Evolutionary conservation across 1,139 yeast species (phyloP), one percentile per base, ranked within the genome.

Genomic region (Diutina siamensis): DNA sequence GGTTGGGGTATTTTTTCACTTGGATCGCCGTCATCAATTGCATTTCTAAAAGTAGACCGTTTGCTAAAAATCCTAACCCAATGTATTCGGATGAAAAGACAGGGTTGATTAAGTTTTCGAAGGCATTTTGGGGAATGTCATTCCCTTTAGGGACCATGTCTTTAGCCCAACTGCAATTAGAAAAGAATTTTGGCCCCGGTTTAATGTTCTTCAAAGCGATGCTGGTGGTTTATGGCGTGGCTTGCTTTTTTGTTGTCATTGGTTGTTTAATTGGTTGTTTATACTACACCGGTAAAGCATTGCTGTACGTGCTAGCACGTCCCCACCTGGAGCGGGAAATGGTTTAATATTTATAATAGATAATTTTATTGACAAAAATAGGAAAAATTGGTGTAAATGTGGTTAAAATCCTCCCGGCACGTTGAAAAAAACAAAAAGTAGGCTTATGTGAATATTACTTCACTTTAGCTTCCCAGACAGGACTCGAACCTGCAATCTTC

Each of bases 131-230:
- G 95, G 79, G 88, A 28, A 76, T 84, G 70, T 83, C 95, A 50
- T 88, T 88, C 79, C 96, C 96, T 2, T 57, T 86, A 53, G 96
- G 95, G 2, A 86, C 96, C 0, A 80, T 84, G 81, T 68, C 82
- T 0, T 61, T 83, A 19, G 76, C 86, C 2, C 73, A 78, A 52
- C 60, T 67, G 19, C 74, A 76, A 53, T 57, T 86, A 12, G 28
- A 25, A 76, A 68, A 35, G 54, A 51, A 31, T 12, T 27, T 64
- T 78, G 52, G 57, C 57, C 13, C 31, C n/a, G 36, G 76, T 79
- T 21, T 42, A 5, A 31, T 20, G 38, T 27, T 32, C 3, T 83
- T 83, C 62, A 69, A 74, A 51, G 79, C 79, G 4, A 54, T 85
- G 46, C 76, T 83, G 2, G 69, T 80, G 4, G 71, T 83, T 3